These are phyloP conservation scores for Candida patagonica DNA, from an alignment of 805 yeast species.

Conservation along the genomic window DNA sequence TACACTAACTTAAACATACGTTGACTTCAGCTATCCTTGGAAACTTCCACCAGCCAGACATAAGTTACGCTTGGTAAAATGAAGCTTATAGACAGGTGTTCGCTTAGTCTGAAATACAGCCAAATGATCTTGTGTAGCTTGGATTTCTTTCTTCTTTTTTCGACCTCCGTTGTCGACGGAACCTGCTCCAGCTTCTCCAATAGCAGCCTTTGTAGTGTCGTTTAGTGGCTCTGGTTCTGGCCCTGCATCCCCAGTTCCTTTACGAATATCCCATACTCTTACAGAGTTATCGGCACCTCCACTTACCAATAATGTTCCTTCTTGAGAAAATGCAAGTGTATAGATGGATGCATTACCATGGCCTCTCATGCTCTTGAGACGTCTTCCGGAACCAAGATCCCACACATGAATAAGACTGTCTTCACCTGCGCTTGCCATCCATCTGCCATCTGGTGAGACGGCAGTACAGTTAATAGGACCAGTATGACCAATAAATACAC, in stretches of 20 bases:
- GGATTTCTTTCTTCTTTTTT: slow-evolving; percentile 51
- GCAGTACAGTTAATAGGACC: slow-evolving; percentile 81
- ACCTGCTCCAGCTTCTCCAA: slow-evolving; percentile 4
- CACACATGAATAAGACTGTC: slow-evolving; percentile 82
- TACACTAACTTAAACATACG: background rate
- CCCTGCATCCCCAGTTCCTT: slow-evolving; percentile 71
- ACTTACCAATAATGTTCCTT: slow-evolving; percentile 82
- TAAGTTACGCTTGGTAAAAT: slow-evolving; percentile 81
- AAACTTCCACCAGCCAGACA: slow-evolving; percentile 93
- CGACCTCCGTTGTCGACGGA: slow-evolving; percentile 13
- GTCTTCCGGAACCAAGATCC: slow-evolving; percentile 89
- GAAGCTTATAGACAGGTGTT: slow-evolving; percentile 89
- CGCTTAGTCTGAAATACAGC: slow-evolving; percentile 89
- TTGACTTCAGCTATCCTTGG: slow-evolving; percentile 26
- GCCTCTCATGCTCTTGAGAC: slow-evolving; percentile 86
- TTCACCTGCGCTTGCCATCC: slow-evolving; percentile 93
- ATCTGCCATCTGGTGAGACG: slow-evolving; percentile 93
- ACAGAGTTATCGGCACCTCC: slow-evolving; percentile 91
- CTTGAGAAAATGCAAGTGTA: slow-evolving; percentile 74
- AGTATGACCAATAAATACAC: slow-evolving; percentile 87
- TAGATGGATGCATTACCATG: slow-evolving; percentile 84
- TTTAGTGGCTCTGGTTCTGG: slow-evolving; percentile 64
- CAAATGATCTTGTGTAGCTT: slow-evolving; percentile 84
- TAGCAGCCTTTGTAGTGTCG: slow-evolving; percentile 10
- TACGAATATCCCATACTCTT: slow-evolving; percentile 91